phyloP scores from a whole-genome alignment of 306 rosid species.

The Prinsepia uniflora region DNA sequence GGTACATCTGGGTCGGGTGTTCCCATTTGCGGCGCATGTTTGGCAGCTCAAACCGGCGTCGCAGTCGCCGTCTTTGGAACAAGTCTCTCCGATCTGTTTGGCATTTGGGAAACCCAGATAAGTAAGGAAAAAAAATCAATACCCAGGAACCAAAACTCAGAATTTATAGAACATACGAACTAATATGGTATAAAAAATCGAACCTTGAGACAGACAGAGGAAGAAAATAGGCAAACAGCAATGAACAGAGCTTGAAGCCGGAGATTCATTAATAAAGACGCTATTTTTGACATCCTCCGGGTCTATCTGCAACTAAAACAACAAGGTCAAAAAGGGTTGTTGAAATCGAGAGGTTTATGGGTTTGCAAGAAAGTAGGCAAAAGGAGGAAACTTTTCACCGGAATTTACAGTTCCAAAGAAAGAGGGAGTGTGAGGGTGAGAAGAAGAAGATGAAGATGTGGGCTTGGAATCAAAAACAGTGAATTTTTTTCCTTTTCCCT shows the following conservation, averaged over 20 bases:
- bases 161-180: neutral
- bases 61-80: slow-evolving; percentile 54
- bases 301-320: neutral
- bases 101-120: slow-evolving; percentile 8
- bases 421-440: neutral
- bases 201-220: slow-evolving; percentile 58
- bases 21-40: slow-evolving; percentile 74
- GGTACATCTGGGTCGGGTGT: slow-evolving; percentile 81
- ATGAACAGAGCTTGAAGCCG: slow-evolving; percentile 41
- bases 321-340: neutral
- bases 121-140: neutral
- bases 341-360: slow-evolving; percentile 2
- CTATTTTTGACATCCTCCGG: slow-evolving; percentile 35
- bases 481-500: neutral
- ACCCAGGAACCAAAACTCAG: neutral
- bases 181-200: neutral
- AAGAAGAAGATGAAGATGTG: neutral
- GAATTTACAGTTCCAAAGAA: neutral
- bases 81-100: slow-evolving; percentile 91
- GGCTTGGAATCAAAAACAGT: neutral
- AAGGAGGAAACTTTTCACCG: slow-evolving; percentile 1
- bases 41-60: slow-evolving; percentile 66
- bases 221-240: slow-evolving; percentile 43
- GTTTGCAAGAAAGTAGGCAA: slow-evolving; percentile 5
- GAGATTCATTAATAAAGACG: slow-evolving; percentile 12